Evolutionary conservation across 768 basidiomycete species (phyloP), one percentile per base, ranked within the genome.

Genomic region (Clavulina sp.): DNA sequence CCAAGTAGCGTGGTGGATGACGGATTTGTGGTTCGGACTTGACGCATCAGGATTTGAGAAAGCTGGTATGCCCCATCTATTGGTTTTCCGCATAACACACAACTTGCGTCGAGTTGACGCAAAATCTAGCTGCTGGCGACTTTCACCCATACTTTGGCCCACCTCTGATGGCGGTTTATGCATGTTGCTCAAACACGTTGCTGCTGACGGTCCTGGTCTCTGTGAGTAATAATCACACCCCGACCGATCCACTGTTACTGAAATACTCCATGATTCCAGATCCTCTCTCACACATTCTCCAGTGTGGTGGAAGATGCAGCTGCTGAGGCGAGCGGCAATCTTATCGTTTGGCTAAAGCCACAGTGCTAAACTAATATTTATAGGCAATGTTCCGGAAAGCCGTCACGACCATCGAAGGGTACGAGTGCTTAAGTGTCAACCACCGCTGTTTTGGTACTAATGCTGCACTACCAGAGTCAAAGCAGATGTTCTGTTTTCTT

Each of bases 311-410:
- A 86, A 58, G 89, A 96, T 64, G 95, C 93, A 29, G 80, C 77
- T 1, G 89, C 91, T 1, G 89, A 95, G 72, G 87, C 86, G 57
- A 48, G 62, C 56, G 24, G 49, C 5, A 7, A 1, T 16, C 9
- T 46, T 46, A 16, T 46, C 13, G 48, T 16, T 49, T 33, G 1
- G 31, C 26, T 34, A 18, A 18, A 29, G 13, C 16, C 32, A 16
- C 13, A 46, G 13, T 26, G 24, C 43, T 46, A 28, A 46, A 16
- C 9, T 33, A 29, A 30, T 49, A 30, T 16, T 24, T 41, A 13
- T 56, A 93, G 84, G 85, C 84, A 2, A 89, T 95, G 89, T 96
- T 93, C 63, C 73, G 93, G 46, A 81, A 81, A 61, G 91, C 92
- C 0, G 93, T 96, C 1, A 79, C 81, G 2, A 96, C 92, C 0